phyloP scores from a whole-genome alignment of 768 basidiomycete species.

The Russula compacta region DNA sequence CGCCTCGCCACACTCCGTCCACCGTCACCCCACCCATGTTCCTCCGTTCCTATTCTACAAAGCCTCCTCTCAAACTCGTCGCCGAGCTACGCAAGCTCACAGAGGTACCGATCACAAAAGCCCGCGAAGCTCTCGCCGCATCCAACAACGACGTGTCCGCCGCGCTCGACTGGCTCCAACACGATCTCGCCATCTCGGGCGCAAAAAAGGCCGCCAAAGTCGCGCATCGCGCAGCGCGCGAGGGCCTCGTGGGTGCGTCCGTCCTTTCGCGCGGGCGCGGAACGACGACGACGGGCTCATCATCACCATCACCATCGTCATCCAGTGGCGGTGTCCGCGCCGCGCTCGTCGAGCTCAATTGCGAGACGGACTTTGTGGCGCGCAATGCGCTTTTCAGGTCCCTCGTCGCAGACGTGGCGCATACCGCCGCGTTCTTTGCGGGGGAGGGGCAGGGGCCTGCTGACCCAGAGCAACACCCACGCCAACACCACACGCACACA shows the following conservation, averaged over 20 bases:
- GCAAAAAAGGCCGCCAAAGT: constrained; percentile 80
- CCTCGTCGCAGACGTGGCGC: constrained; percentile 71
- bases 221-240: constrained; percentile 57
- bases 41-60: constrained; percentile 49
- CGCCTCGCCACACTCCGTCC: no score
- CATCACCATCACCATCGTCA: no score
- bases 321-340: constrained; percentile 56
- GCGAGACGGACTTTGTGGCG: constrained; percentile 96
- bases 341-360: constrained; percentile 86
- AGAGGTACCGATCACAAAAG: constrained; percentile 78
- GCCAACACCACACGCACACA: constrained; percentile 19
- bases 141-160: constrained; percentile 62
- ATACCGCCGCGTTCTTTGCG: constrained; percentile 68
- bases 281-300: constrained; percentile 25
- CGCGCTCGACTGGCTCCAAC: constrained; percentile 75
- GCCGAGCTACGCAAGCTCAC: constrained; percentile 77
- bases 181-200: constrained; percentile 62
- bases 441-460: no score
- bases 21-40: neutral
- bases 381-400: constrained; percentile 73
- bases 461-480: no score
- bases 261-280: constrained; percentile 51
- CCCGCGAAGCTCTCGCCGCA: constrained; percentile 74
- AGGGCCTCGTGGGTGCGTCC: constrained; percentile 75
- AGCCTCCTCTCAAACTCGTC: constrained; percentile 67